A percentile compares a stretch with the other conserved stretches of the same genome.
Evolutionary conservation across 192 early-diverging fungal genomes (phyloP).

Genomic region (Rhizophlyctis rosea): DNA sequence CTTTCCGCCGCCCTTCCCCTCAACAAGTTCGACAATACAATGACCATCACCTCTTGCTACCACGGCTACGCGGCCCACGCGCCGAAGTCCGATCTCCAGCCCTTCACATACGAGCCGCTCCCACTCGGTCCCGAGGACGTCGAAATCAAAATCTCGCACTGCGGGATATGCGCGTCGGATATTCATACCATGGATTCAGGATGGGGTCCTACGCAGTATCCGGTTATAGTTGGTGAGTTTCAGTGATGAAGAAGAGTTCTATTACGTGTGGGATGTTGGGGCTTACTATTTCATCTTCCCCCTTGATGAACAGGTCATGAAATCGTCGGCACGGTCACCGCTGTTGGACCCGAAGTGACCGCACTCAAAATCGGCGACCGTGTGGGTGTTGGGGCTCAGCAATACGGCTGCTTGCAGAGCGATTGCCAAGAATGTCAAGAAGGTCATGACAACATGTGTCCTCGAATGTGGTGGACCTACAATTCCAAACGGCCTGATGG

Average conservation of each 20-base stretch:
- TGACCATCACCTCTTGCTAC: too few species aligned
- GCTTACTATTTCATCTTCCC: too few species aligned
- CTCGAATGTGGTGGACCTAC: slow-evolving; percentile 18
- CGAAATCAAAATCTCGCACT: slow-evolving; percentile 69
- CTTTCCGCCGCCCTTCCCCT: too few species aligned
- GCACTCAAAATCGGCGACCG: slow-evolving; percentile 23
- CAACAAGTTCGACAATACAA: too few species aligned
- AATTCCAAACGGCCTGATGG: slow-evolving; percentile 5
- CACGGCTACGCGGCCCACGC: slow-evolving; percentile 10
- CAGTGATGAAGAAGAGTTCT: too few species aligned
- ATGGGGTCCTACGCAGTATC: slow-evolving; percentile 43
- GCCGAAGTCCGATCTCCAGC: slow-evolving; percentile 25
- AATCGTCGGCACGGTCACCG: slow-evolving; percentile 30
- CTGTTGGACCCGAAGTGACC: slow-evolving; percentile 23
- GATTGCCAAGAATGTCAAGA: slow-evolving; percentile 23
- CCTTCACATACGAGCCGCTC: slow-evolving; percentile 23
- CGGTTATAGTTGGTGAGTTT: slow-evolving; percentile 26
- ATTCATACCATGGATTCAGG: slow-evolving; percentile 64
- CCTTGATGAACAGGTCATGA: too few species aligned
- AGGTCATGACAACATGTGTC: slow-evolving; percentile 12
- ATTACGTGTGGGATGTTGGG: too few species aligned
- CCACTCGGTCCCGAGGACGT: slow-evolving; percentile 37
- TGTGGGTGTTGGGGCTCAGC: slow-evolving; percentile 38
- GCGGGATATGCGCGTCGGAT: slow-evolving; percentile 77
- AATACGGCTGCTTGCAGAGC: background rate